Base-by-base conservation (phyloP, 202 grass and related monocot genomes). In the Zoysia matrella region DNA sequence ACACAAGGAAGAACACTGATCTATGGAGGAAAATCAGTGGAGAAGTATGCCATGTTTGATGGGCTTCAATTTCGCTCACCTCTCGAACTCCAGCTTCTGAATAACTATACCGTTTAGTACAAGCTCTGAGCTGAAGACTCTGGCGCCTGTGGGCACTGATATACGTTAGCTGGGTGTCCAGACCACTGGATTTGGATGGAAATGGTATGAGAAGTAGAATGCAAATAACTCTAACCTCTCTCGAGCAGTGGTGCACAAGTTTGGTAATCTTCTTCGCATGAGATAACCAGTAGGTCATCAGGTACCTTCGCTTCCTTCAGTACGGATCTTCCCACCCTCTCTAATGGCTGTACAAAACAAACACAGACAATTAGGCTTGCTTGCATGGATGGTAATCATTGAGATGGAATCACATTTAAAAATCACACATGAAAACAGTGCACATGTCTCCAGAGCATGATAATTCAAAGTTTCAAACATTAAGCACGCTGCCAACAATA, bases 241-340 rank as follows among this genome's bases (percentile, higher is more conserved):
- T 95, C 90, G 47, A 99, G 87, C 12, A 99, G 78, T 3, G 87
- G 78, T 43, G 57, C 81, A 16, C 91, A 95, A 60, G 85, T 79
- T 73, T 75, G 39, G 15, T 89, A 99, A 63, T 99, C 96, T 84
- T 99, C 89, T 87, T 95, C 91, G 46, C 87, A 99, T 76, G 96
- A 94, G 72, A 99, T 84, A 60, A 95, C 70, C 62, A 99, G 90
- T 85, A 99, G 87, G 76, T 99, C 91, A 75, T 87, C 87, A 49
- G 77, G 87, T 69, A 90, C 70, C 83, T 88, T 81, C 7, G 61
- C 79, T 82, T 83, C 80, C 77, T 95, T 99, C 78, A 74, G 85
- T 65, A 85, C 72, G 45, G 93, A 95, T 85, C 96, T 91, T 52
- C 88, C 93, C 13, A 99, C 81, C 79, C 85, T 95, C 75, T 93